Base-by-base conservation (phyloP, 139 green algal genomes). In the Picochlorum sp. region DNA sequence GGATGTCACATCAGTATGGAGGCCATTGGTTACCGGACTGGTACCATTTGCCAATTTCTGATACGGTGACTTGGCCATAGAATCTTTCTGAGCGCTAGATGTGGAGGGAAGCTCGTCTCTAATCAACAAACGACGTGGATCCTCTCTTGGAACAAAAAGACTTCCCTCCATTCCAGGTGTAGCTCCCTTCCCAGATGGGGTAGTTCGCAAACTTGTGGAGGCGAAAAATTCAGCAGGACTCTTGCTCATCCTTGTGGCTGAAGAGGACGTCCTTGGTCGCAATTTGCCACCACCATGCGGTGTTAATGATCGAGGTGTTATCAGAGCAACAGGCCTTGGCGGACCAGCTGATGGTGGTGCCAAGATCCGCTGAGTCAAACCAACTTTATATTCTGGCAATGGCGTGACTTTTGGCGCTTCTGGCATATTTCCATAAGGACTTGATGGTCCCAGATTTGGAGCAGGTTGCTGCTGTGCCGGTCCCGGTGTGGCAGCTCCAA, bases 41-140 rank as follows among this genome's bases (percentile, higher is more conserved):
- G 7, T 56, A n/a, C 4, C 16, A 41, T 41, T 41, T 11, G 34
- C 34, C 34, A 41, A 41, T 11, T 41, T 41, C 8, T 41, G 34
- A 41, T 41, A 41, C 6, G 34, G 34, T 11, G 34, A 13, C 8
- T 41, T 44, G 23, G 69, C 74, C 23, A 68, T 26, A 1, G 62
- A 46, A 7, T 41, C 41, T 3, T 49, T 65, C 20, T 41, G 23
- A 1, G 68, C 70, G 0, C 56, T 69, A 13, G 77, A 64, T 0
- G 80, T 86, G 18, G 70, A 74, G 11, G 86, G 84, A 24, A 87
- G 74, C 4, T 79, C 71, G 49, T 80, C 72, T 14, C 84, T 73
- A 49, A 95, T 87, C 71, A 96, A 95, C 16, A 96, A 82, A 8
- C 72, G 56, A 65, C 89, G 81, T 0, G 89, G 88, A 76, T 95